These are phyloP conservation scores for Gossypium sturtianum DNA, from an alignment of 345 rosid genomes.

Conservation along the genomic window DNA sequence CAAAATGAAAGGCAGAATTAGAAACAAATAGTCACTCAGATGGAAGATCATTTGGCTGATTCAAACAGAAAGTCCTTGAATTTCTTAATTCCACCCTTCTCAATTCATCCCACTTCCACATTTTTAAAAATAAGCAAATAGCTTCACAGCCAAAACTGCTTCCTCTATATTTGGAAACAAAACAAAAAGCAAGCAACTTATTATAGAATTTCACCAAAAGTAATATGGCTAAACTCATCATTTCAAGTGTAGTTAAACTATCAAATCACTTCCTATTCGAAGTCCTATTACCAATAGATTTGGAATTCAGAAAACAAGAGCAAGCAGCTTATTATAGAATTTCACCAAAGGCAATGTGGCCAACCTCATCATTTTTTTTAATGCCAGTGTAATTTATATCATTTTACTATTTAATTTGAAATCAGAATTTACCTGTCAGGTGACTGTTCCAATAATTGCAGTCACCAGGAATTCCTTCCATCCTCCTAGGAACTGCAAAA, in stretches of 20 bases:
- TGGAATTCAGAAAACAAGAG: background rate
- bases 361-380: background rate
- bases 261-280: background rate
- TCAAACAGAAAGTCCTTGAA: background rate
- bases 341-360: background rate
- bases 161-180: background rate
- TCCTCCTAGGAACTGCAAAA: slow-evolving; percentile 1
- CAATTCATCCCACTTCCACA: background rate
- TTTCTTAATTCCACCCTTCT: background rate
- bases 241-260: background rate
- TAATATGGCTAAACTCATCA: background rate
- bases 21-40: background rate
- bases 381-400: background rate
- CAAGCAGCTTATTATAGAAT: background rate
- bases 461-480: background rate
- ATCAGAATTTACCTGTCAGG: background rate
- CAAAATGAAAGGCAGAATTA: background rate
- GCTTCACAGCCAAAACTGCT: background rate
- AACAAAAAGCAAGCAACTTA: background rate
- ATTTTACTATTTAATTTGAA: background rate
- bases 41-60: background rate
- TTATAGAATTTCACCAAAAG: background rate
- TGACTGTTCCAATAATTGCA: background rate
- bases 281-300: background rate
- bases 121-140: background rate